Base-by-base conservation (phyloP, 768 basidiomycete genomes). In the Lentinula detonsa region DNA sequence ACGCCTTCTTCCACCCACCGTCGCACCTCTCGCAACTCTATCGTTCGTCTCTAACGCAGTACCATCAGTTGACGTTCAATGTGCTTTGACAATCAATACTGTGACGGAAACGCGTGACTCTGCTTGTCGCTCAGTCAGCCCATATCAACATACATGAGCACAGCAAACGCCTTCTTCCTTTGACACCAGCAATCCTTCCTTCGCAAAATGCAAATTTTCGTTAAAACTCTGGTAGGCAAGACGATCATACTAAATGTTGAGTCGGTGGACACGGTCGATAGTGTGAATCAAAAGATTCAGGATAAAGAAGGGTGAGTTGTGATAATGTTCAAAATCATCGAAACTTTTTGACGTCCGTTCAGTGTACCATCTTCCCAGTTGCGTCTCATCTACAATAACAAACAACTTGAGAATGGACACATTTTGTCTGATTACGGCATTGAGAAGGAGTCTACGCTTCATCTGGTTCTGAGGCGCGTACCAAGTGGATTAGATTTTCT, bases 371-470 rank as follows among this genome's bases (percentile, higher is more conserved):
- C 55, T 39, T 56, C 55, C 15, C 55, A 56, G n/a, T 28, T 40
- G 21, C 55, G 55, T 40, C 39, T 56, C 13, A 56, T 56, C 4
- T 33, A 21, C 40, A 40, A 37, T 33, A 40, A 40, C n/a, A 56
- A 43, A 23, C 55, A 56, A 13, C 31, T 56, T 1, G 55, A 56
- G 8, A 56, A 56, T 56, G 55, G 55, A 56, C 55, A 40, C 23
- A 56, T 4, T 3, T 31, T 56, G 23, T 56, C 37, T 23, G 55
- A 56, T 2, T 56, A 56, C 13, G 28, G 40, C 18, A 56, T 56
- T 23, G 40, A 23, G 37, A 56, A 56, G 39, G 55, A 56, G n/a
- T 56, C 55, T 23, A 56, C 55, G 55, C 55, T 56, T 56, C 55
- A 56, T 43, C 13, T 56, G 40, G 40, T 56, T 56, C 23, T 56